Conservation (phyloP, 345 rosid genomes). For the Aquilaria malaccensis region DNA sequence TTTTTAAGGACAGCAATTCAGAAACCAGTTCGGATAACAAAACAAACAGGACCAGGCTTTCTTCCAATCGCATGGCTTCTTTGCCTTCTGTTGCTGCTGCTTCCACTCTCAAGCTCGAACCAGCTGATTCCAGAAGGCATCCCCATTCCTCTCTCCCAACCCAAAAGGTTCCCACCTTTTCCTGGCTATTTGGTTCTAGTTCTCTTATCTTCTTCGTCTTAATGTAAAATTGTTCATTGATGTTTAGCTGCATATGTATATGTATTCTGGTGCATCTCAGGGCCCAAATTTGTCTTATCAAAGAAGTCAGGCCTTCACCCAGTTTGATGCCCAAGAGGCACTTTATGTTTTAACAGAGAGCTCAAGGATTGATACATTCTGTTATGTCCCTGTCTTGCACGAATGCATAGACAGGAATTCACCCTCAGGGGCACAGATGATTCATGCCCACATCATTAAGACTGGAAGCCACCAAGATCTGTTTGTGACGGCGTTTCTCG, state of each 20-base stretch:
- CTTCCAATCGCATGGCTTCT: conserved; percentile 31
- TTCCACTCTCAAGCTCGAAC: conserved; percentile 24
- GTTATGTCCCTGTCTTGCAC: conserved; percentile 38
- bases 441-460: conserved; percentile 49
- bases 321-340: conserved; percentile 28
- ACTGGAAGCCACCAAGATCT: conserved; percentile 29
- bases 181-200: background rate
- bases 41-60: background rate
- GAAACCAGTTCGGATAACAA: no score
- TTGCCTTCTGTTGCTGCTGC: conserved; percentile 27
- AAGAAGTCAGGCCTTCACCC: conserved; percentile 15
- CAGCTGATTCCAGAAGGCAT: conserved; percentile 18
- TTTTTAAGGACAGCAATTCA: no score
- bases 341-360: conserved; percentile 24
- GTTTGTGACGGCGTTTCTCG: conserved; percentile 32
- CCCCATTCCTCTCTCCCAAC: conserved; percentile 16
- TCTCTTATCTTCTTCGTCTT: background rate
- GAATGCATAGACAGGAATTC: conserved; percentile 38
- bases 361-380: conserved; percentile 18
- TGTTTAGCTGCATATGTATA: conserved; percentile 5
- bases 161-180: conserved; percentile 24
- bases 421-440: conserved; percentile 18
- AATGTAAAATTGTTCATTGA: conserved; percentile 3
- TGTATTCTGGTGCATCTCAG: conserved; percentile 12
- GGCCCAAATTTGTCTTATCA: conserved; percentile 21